These are phyloP conservation scores for Boletus hoseneyae DNA, from an alignment of 1,284 basidiomycete species.

Conservation along the genomic window DNA sequence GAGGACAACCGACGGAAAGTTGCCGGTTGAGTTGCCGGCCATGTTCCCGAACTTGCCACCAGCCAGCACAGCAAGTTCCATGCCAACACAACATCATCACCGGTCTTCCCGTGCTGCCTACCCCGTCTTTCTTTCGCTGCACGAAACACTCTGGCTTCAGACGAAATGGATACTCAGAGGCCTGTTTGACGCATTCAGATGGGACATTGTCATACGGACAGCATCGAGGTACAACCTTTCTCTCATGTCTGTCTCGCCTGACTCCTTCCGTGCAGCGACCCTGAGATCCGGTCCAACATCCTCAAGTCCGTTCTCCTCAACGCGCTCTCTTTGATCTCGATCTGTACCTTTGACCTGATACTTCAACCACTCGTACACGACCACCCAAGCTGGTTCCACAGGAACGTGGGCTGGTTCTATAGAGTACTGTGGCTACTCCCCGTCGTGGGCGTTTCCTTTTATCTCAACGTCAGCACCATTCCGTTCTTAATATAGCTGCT, in stretches of 20 bases:
- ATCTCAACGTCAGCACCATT: conserved; percentile 62
- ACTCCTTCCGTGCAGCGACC: conserved; percentile 46
- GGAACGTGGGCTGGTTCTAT: conserved; percentile 72
- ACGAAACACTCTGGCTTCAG: conserved; percentile 58
- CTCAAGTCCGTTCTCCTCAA: conserved; percentile 74
- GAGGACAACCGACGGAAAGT: not conserved
- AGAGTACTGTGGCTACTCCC: conserved; percentile 73
- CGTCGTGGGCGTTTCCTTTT: conserved; percentile 65
- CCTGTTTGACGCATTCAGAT: conserved; percentile 67
- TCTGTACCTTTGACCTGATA: conserved; percentile 69
- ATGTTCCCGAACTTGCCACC: not conserved
- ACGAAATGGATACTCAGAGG: conserved; percentile 55
- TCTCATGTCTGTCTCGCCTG: conserved; percentile 4
- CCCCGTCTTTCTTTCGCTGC: conserved; percentile 63
- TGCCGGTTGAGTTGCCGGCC: conserved; percentile 16
- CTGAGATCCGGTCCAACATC: conserved; percentile 68
- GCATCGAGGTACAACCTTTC: conserved; percentile 40
- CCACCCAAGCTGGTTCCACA: conserved; percentile 62
- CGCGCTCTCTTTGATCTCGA: conserved; percentile 60
- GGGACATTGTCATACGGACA: conserved; percentile 59
- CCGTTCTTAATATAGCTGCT: not conserved
- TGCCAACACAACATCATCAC: conserved; percentile 24
- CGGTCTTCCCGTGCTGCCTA: conserved; percentile 47
- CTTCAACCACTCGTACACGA: conserved; percentile 65
- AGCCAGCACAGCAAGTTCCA: conserved; percentile 6